Percentiles rank a stretch among this genome's conserved stretches.
Evolutionary conservation across 1,284 basidiomycete genomes (phyloP).

Genomic region (Neonothopanus nambi): DNA sequence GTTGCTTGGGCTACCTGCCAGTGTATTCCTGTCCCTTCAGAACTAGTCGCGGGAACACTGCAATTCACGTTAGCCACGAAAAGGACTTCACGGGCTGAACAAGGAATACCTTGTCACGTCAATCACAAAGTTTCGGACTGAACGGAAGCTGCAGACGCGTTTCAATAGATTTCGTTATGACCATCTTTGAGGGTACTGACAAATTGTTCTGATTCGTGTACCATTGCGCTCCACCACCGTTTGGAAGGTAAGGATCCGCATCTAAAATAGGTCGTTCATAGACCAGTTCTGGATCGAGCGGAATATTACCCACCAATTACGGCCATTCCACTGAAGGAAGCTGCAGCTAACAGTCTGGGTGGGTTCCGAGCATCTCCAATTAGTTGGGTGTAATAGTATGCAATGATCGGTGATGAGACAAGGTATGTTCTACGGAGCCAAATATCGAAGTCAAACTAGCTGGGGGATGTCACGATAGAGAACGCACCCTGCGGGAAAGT

Average conservation of each 20-base stretch:
- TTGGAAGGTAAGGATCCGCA: slow-evolving; percentile 56
- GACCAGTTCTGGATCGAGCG: neutral
- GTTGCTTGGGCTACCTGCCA: slow-evolving; percentile 82
- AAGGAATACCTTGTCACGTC: slow-evolving; percentile 37
- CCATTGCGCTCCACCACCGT: slow-evolving; percentile 44
- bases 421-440: slow-evolving; percentile 58
- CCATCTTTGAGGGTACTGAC: slow-evolving; percentile 31
- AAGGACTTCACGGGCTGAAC: neutral
- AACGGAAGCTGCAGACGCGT: slow-evolving; percentile 47
- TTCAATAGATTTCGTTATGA: neutral
- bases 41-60: slow-evolving; percentile 47
- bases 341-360: slow-evolving; percentile 59
- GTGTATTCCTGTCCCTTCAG: slow-evolving; percentile 63
- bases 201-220: slow-evolving; percentile 56
- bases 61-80: neutral
- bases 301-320: slow-evolving; percentile 61
- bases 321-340: slow-evolving; percentile 62
- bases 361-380: slow-evolving; percentile 62
- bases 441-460: no score
- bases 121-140: slow-evolving; percentile 54
- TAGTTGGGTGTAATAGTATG: slow-evolving; percentile 68
- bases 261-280: slow-evolving; percentile 32
- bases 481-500: slow-evolving; percentile 46
- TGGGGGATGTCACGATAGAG: neutral
- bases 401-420: slow-evolving; percentile 59